Conservation (phyloP, 257 asterid genomes). For the Solanum ossicruentum region DNA sequence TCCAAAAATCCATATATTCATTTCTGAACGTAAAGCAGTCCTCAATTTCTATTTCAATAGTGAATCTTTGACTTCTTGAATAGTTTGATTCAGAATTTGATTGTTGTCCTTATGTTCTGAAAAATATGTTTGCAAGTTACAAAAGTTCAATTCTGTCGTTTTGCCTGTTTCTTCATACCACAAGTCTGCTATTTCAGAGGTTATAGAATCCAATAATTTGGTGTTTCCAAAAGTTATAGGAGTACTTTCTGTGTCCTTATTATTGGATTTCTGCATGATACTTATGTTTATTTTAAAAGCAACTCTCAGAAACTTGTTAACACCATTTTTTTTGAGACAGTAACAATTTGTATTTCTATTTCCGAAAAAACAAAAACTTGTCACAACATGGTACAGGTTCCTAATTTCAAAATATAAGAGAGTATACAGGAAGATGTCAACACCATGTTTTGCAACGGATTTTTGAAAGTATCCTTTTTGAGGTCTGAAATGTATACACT, state of each 20-base stretch:
- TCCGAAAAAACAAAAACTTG: no score
- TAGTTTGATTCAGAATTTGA: neutral
- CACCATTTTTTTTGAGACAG: neutral
- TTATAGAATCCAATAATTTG: neutral
- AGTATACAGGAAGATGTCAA: neutral
- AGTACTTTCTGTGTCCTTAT: neutral
- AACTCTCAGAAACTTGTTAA: neutral
- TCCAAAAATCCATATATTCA: neutral
- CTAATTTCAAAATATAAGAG: no score
- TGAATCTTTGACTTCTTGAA: neutral
- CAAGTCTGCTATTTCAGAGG: neutral
- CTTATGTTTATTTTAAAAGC: neutral
- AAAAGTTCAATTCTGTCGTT: neutral
- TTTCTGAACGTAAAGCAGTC: neutral
- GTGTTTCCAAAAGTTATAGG: neutral
- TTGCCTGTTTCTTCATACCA: neutral
- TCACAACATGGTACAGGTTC: no score
- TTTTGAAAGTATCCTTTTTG: neutral
- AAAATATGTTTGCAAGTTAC: neutral
- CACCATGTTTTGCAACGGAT: neutral
- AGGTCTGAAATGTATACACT: neutral
- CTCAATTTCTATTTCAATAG: neutral
- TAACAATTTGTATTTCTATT: no score
- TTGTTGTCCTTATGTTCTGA: neutral
- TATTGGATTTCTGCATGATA: neutral